These are phyloP conservation scores for Petasospora fabianii DNA, from an alignment of 1,139 yeast genomes.

Conservation along the genomic window DNA sequence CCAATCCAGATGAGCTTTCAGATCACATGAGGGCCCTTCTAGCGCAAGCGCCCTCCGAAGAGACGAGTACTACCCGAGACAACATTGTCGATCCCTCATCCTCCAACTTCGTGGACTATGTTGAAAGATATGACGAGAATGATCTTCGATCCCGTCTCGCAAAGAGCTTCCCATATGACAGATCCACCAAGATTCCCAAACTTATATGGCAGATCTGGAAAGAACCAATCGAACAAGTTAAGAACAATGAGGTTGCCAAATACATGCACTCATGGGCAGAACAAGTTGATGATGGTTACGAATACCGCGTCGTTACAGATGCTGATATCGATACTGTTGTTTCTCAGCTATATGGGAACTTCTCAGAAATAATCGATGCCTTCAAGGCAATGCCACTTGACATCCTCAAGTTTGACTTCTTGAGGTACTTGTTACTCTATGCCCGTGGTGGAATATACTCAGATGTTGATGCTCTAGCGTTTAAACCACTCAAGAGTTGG, in stretches of 20 bases:
- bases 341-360: constrained; percentile 54
- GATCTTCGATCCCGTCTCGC: constrained; percentile 14
- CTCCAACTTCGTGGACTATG: constrained; percentile 12
- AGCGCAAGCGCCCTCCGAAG: not conserved
- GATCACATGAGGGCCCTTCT: not conserved
- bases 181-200: constrained; percentile 18
- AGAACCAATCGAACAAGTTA: constrained; percentile 10
- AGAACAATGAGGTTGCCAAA: constrained; percentile 14
- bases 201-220: constrained; percentile 25
- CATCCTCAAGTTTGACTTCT: constrained; percentile 82
- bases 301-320: constrained; percentile 71
- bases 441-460: constrained; percentile 92
- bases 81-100: not conserved
- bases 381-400: constrained; percentile 70
- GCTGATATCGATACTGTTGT: constrained; percentile 61
- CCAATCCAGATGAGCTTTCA: not conserved
- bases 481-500: constrained; percentile 49
- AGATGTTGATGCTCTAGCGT: constrained; percentile 81
- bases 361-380: constrained; percentile 77
- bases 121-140: constrained; percentile 3
- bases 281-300: constrained; percentile 37
- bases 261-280: constrained; percentile 18
- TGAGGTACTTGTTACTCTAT: constrained; percentile 73
- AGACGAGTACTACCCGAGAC: not conserved
- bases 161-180: constrained; percentile 15